Evolutionary conservation across 1,139 yeast genomes (phyloP).

Genomic region (Saccharomycopsis hybrid): DNA sequence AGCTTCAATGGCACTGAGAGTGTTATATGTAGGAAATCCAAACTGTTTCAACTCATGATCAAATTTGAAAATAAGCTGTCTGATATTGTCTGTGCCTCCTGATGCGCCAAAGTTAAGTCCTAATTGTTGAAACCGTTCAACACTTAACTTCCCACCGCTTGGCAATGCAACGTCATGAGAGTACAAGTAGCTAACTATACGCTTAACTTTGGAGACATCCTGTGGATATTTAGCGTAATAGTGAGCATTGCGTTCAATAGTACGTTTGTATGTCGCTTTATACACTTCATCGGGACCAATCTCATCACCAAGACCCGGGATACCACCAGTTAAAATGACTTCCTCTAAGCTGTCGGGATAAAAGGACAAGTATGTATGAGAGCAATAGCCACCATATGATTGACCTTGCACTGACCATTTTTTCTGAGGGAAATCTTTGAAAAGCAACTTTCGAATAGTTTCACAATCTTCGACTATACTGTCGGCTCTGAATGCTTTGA

Average conservation of each 20-base stretch:
- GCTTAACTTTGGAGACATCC: conserved; percentile 36
- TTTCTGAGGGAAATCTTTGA: conserved; percentile 23
- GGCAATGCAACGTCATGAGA: conserved; percentile 35
- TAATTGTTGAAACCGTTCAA: conserved; percentile 46
- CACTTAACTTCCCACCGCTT: conserved; percentile 43
- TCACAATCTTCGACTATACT: conserved; percentile 47
- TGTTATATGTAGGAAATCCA: conserved; percentile 34
- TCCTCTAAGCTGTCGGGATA: conserved; percentile 36
- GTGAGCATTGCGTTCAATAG: conserved; percentile 41
- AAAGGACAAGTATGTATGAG: conserved; percentile 43
- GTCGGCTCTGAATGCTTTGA: conserved; percentile 45
- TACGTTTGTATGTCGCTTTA: conserved; percentile 39
- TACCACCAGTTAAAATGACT: conserved; percentile 48
- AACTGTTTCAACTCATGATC: conserved; percentile 33
- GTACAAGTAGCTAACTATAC: conserved; percentile 34
- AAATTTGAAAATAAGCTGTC: conserved; percentile 37
- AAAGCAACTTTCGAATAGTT: conserved; percentile 33
- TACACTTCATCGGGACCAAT: conserved; percentile 41
- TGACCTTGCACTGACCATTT: conserved; percentile 53
- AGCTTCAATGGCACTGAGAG: conserved; percentile 32
- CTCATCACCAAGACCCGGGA: conserved; percentile 42
- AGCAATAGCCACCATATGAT: conserved; percentile 52
- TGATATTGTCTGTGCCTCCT: conserved; percentile 46
- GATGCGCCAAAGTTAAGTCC: conserved; percentile 45
- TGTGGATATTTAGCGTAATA: conserved; percentile 44